Conservation (phyloP, 2,329 filamentous ascomycete genomes). For the Fusarium camptoceras region DNA sequence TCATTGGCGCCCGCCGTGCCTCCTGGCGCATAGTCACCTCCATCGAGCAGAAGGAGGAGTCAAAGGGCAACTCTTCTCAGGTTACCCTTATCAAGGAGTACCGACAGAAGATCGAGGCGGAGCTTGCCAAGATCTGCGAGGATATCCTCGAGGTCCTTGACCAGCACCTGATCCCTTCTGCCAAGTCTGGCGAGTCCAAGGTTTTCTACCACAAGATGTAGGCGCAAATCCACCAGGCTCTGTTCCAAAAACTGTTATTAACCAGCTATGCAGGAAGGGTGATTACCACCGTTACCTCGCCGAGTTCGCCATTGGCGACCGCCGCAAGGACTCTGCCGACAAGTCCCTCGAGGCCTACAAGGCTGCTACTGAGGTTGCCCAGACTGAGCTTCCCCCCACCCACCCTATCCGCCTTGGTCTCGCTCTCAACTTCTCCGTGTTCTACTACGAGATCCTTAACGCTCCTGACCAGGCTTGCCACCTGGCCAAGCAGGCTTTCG, state of each 20-base stretch:
- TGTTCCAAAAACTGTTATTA: constrained; percentile 69
- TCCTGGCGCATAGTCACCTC: constrained; percentile 99
- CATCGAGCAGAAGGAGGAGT: constrained; percentile 99
- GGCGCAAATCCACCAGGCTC: constrained; percentile 76
- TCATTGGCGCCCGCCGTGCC: constrained; percentile 96
- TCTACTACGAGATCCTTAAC: constrained; percentile 99
- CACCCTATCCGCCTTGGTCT: constrained; percentile 98
- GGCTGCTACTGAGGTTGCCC: constrained; percentile 97
- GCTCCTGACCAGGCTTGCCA: constrained; percentile 98
- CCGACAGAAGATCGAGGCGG: constrained; percentile 97
- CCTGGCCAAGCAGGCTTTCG: constrained; percentile 98
- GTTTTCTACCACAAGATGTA: constrained; percentile 99
- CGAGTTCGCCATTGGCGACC: constrained; percentile 92
- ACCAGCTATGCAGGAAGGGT: constrained; percentile 78
- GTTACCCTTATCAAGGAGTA: constrained; percentile 95
- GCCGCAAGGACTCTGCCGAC: constrained; percentile 88
- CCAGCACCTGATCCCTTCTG: constrained; percentile 92
- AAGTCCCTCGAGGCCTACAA: constrained; percentile 97
- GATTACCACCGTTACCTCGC: constrained; percentile 97
- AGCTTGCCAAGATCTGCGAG: constrained; percentile 98
- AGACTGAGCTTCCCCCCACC: constrained; percentile 96
- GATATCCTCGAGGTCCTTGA: constrained; percentile 97
- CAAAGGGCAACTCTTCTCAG: constrained; percentile 97
- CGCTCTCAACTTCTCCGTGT: constrained; percentile 98
- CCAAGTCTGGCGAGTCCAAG: constrained; percentile 97